These are phyloP conservation scores for Penicillium freii DNA, from an alignment of 2,329 filamentous ascomycete genomes.

Conservation along the genomic window DNA sequence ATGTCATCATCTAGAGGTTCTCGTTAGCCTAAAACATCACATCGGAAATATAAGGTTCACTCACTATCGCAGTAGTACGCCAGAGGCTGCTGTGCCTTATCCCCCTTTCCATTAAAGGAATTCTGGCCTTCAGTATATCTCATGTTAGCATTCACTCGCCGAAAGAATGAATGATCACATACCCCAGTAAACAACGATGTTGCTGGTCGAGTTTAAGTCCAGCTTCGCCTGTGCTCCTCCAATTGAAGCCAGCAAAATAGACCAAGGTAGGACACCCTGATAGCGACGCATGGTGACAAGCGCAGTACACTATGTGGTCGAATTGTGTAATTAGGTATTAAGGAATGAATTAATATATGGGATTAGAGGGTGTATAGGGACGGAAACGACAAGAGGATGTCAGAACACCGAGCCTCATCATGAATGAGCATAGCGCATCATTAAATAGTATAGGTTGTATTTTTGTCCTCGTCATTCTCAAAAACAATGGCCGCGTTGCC, in stretches of 20 bases:
- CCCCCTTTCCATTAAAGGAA: slow-evolving; percentile 51
- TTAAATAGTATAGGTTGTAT: slow-evolving; percentile 19
- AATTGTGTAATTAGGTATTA: slow-evolving; percentile 15
- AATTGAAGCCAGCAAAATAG: slow-evolving; percentile 32
- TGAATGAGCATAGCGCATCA: neutral
- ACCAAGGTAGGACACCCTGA: slow-evolving; percentile 25
- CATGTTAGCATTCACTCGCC: neutral
- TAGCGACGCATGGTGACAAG: slow-evolving; percentile 23
- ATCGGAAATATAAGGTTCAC: slow-evolving; percentile 16
- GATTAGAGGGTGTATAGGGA: neutral
- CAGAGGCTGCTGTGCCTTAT: slow-evolving; percentile 54
- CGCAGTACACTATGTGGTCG: neutral
- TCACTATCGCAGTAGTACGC: slow-evolving; percentile 60
- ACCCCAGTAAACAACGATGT: slow-evolving; percentile 67
- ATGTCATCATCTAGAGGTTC: slow-evolving; percentile 23
- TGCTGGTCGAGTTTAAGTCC: slow-evolving; percentile 48
- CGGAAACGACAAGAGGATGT: neutral
- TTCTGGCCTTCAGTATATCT: slow-evolving; percentile 54
- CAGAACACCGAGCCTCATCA: neutral
- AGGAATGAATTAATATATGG: slow-evolving; percentile 4
- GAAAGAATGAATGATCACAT: neutral
- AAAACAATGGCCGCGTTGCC: slow-evolving; percentile 16
- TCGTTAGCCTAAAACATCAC: slow-evolving; percentile 11
- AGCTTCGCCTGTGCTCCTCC: slow-evolving; percentile 42
- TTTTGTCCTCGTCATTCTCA: slow-evolving; percentile 12